These are phyloP conservation scores for Pichia deserticola DNA, from an alignment of 805 yeast species.

Conservation along the genomic window DNA sequence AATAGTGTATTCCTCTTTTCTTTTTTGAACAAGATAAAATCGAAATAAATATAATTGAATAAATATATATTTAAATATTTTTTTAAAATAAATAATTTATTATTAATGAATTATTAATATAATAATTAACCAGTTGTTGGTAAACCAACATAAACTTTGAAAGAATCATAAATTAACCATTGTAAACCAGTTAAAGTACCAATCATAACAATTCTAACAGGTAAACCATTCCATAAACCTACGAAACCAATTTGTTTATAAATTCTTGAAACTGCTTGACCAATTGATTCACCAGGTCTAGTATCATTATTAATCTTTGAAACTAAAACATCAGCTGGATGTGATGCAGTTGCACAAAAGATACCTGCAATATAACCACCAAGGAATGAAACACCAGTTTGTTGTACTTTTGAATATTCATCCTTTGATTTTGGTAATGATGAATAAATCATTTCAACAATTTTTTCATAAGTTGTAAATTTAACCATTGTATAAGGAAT, in stretches of 20 bases:
- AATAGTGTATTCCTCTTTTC: too few relatives aligned
- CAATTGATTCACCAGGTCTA: constrained; percentile 55
- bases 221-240: constrained; percentile 93
- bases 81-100: too few relatives aligned
- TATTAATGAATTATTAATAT: too few relatives aligned
- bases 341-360: constrained; percentile 90
- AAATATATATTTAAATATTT: too few relatives aligned
- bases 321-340: constrained; percentile 99
- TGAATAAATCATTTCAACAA: constrained; percentile 72
- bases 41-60: too few relatives aligned
- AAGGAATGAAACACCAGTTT: constrained; percentile 89
- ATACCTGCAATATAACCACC: constrained; percentile 98
- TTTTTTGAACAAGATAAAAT: too few relatives aligned
- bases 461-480: constrained; percentile 89
- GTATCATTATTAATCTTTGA: constrained; percentile 79
- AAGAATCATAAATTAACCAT: constrained; percentile 94
- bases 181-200: constrained; percentile 97
- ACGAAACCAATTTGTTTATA: constrained; percentile 77
- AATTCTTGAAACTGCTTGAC: constrained; percentile 63
- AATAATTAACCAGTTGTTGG: constrained; percentile 73
- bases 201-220: constrained; percentile 91
- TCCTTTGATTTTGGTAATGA: constrained; percentile 65
- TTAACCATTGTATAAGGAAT: constrained; percentile 98
- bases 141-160: constrained; percentile 88
- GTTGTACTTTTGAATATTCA: constrained; percentile 65